Conservation (phyloP, 2,329 filamentous ascomycete species). For the Cercospora zeina region DNA sequence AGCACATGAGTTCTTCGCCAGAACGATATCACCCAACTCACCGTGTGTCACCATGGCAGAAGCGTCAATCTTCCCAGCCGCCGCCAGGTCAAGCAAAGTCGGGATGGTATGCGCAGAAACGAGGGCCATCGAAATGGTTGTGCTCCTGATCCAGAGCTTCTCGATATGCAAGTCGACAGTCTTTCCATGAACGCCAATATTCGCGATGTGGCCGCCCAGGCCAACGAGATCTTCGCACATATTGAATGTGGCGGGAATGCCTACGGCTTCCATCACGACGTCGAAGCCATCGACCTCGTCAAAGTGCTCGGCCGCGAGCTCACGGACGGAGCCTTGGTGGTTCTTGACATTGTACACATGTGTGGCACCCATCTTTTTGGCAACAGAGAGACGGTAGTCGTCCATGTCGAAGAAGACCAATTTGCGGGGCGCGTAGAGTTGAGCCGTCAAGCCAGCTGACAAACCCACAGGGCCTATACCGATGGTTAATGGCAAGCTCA, state of each 20-base stretch:
- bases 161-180: conserved; percentile 56
- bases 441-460: conserved; percentile 56
- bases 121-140: conserved; percentile 33
- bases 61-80: conserved; percentile 32
- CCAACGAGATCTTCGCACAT: conserved; percentile 57
- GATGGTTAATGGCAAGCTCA: not conserved
- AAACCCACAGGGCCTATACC: conserved; percentile 55
- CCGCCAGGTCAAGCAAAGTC: conserved; percentile 31
- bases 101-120: conserved; percentile 35
- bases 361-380: conserved; percentile 53
- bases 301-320: conserved; percentile 48
- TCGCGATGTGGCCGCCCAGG: conserved; percentile 56
- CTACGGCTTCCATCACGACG: conserved; percentile 60
- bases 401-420: conserved; percentile 58
- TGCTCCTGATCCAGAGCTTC: conserved; percentile 56
- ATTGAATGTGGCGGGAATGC: conserved; percentile 54
- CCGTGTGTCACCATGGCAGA: conserved; percentile 33
- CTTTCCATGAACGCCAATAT: conserved; percentile 60
- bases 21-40: conserved; percentile 12
- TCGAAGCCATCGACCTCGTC: conserved; percentile 56
- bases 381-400: conserved; percentile 49
- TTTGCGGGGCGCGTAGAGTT: conserved; percentile 55
- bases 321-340: conserved; percentile 38
- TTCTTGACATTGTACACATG: conserved; percentile 46
- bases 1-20: not conserved